A percentile compares a stretch with the other conserved stretches of the same genome.
Evolutionary conservation across 441 rosid species (phyloP).

Genomic region (Biscutella laevigata): DNA sequence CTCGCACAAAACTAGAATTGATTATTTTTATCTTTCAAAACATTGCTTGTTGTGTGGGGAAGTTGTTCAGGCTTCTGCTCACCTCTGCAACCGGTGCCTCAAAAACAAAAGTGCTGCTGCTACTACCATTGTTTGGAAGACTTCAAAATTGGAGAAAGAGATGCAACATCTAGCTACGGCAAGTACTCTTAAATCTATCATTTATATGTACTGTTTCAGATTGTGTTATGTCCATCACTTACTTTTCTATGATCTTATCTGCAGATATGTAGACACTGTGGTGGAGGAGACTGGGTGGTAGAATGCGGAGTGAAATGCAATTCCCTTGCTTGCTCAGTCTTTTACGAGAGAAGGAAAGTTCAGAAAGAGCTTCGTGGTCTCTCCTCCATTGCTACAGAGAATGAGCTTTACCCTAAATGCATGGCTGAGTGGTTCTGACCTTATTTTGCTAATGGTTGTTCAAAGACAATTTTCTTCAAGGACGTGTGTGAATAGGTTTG

Average conservation of each 20-base stretch:
- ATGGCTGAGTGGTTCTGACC: conserved; percentile 81
- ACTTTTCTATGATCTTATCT: background rate
- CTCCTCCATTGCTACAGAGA: conserved; percentile 50
- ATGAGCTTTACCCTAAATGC: conserved; percentile 73
- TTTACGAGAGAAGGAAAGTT: conserved; percentile 81
- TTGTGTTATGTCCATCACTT: background rate
- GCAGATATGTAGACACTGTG: conserved; percentile 91
- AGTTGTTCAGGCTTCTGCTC: conserved; percentile 60
- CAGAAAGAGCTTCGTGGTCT: conserved; percentile 76
- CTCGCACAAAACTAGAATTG: conserved; percentile 62
- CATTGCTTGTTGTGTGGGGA: conserved; percentile 86
- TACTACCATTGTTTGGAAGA: conserved; percentile 59
- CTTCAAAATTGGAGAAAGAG: conserved; percentile 76
- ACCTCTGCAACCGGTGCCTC: conserved; percentile 61
- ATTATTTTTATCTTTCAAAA: conserved; percentile 74
- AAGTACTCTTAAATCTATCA: conserved; percentile 28
- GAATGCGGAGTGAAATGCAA: conserved; percentile 81
- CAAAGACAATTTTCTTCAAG: too few species aligned
- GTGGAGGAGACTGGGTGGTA: conserved; percentile 94
- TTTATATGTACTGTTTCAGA: background rate
- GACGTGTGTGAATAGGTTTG: too few species aligned
- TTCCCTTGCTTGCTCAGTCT: conserved; percentile 83
- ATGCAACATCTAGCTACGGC: conserved; percentile 84
- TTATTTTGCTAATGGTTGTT: too few species aligned
- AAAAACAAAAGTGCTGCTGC: conserved; percentile 46